Evolutionary conservation across 805 yeast species (phyloP).

Genomic region (Helenozyma baotianmanensis): DNA sequence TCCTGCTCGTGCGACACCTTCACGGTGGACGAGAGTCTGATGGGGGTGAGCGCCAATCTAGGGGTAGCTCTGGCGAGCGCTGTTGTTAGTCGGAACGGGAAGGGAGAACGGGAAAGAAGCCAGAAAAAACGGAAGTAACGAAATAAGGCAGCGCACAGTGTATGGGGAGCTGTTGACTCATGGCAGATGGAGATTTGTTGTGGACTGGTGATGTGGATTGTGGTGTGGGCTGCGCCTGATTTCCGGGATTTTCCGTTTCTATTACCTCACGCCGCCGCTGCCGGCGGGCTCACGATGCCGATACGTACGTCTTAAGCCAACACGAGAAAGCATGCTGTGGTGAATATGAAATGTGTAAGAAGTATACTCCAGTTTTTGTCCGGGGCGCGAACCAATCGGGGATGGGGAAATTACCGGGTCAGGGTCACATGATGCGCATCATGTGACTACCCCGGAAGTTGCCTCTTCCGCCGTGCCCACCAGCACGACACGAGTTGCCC

Average conservation of each 20-base stretch:
- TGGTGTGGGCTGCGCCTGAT: no score
- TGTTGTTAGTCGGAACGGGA: no score
- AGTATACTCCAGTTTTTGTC: conserved; percentile 1
- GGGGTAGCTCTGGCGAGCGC: conserved; percentile 10
- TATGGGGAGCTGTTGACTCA: background rate
- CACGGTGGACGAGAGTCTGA: conserved; percentile 27
- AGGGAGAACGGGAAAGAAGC: conserved; percentile 1
- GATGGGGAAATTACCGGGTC: conserved; percentile 1
- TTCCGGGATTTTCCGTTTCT: no score
- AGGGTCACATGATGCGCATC: no score
- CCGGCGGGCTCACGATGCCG: no score
- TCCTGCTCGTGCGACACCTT: conserved; percentile 59
- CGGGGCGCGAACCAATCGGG: conserved; percentile 7
- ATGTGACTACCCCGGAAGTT: no score
- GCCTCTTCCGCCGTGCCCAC: no score
- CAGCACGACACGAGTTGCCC: no score
- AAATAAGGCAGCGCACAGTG: background rate
- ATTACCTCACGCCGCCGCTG: no score
- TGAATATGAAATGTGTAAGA: background rate
- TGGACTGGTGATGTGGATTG: no score
- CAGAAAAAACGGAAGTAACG: conserved; percentile 6
- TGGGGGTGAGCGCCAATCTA: conserved; percentile 8
- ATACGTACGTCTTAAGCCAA: conserved; percentile 19
- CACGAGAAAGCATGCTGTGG: conserved; percentile 17
- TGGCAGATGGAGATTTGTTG: no score